Evolutionary conservation across 2,329 filamentous ascomycete species (phyloP).

Genomic region (Pestalotiopsis sp.): DNA sequence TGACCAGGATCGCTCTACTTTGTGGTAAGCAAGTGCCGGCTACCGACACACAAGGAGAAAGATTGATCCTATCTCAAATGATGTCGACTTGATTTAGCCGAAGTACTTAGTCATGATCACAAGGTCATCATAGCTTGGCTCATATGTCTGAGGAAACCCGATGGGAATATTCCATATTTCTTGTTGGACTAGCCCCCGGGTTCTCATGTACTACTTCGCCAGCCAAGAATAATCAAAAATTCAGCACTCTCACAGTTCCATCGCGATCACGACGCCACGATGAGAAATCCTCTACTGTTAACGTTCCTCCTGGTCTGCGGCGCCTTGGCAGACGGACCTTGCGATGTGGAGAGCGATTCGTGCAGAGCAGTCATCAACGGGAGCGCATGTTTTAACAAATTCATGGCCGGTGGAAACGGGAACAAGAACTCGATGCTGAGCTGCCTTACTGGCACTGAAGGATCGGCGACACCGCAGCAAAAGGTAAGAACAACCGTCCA

Average conservation of each 20-base stretch:
- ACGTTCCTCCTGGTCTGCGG: not conserved
- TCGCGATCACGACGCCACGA: not conserved
- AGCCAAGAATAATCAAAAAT: not conserved
- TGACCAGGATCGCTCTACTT: not conserved
- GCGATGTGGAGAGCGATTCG: conserved; percentile 11
- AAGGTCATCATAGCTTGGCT: not conserved
- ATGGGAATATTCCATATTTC: not conserved
- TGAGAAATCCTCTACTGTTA: not conserved
- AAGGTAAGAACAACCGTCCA: not conserved
- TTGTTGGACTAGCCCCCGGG: not conserved
- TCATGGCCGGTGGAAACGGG: conserved; percentile 1
- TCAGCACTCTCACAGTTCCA: not conserved
- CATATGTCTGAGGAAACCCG: not conserved
- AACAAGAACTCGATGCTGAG: conserved; percentile 8
- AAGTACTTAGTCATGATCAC: not conserved
- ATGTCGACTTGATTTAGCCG: not conserved
- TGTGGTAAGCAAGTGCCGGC: not conserved
- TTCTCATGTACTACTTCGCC: not conserved
- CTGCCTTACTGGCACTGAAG: conserved; percentile 12
- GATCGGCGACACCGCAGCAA: conserved; percentile 13
- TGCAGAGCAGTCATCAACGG: conserved; percentile 11
- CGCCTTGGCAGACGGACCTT: not conserved
- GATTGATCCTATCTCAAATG: not conserved
- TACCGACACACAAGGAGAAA: not conserved
- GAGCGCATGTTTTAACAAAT: conserved; percentile 13